phyloP scores from a whole-genome alignment of 2,329 filamentous ascomycete genomes.

The Calonectria pseudoreteaudii region DNA sequence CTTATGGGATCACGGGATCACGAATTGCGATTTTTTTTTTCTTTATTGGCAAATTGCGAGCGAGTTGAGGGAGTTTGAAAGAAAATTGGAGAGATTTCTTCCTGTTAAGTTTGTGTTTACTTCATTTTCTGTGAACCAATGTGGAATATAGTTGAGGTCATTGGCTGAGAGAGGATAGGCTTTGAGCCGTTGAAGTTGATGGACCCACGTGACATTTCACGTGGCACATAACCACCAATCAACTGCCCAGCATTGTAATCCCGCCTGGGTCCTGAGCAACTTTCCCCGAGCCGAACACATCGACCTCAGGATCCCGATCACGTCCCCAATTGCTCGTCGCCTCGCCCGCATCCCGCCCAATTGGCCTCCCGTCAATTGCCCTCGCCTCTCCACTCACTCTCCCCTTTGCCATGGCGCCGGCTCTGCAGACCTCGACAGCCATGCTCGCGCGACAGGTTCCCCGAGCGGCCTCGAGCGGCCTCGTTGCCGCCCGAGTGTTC shows the following conservation, averaged over 20 bases:
- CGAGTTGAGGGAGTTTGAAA: background rate
- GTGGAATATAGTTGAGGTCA: background rate
- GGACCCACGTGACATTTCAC: slow-evolving; percentile 47
- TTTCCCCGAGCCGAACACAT: slow-evolving; percentile 45
- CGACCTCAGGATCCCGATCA: slow-evolving; percentile 33
- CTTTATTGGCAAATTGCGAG: background rate
- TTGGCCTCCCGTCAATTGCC: slow-evolving; percentile 45
- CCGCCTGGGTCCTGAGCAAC: slow-evolving; percentile 51
- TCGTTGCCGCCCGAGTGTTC: slow-evolving; percentile 37
- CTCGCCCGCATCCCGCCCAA: slow-evolving; percentile 33
- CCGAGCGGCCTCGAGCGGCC: slow-evolving; percentile 35
- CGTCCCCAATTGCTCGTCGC: slow-evolving; percentile 43
- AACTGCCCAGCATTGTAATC: slow-evolving; percentile 55
- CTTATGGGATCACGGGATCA: slow-evolving; percentile 19
- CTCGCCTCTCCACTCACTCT: slow-evolving; percentile 29
- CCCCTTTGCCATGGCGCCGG: slow-evolving; percentile 47
- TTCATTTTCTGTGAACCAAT: background rate
- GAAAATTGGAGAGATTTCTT: background rate
- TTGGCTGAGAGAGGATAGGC: background rate
- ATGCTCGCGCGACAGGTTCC: slow-evolving; percentile 52
- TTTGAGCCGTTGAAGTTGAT: background rate
- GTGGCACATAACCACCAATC: slow-evolving; percentile 47
- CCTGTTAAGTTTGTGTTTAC: background rate
- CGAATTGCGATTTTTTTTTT: background rate
- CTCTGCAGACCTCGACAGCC: slow-evolving; percentile 46